Conservation (phyloP, 2,329 filamentous ascomycete species). For the Huntiella moniliformis region DNA sequence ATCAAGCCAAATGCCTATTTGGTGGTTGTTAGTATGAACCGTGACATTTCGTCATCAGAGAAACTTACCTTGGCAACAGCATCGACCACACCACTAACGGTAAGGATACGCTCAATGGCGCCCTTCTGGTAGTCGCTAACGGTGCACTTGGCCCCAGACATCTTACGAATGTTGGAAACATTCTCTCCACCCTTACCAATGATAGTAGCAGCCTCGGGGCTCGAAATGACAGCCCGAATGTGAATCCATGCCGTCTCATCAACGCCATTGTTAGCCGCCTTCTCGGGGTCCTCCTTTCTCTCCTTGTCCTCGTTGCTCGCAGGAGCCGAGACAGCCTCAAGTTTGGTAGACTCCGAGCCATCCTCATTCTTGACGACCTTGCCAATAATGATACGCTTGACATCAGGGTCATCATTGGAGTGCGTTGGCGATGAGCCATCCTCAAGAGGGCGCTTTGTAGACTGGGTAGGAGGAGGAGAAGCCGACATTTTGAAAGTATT, state of each 20-base stretch:
- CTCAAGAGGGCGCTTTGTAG: conserved; percentile 82
- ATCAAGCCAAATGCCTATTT: conserved; percentile 83
- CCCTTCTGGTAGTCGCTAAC: conserved; percentile 97
- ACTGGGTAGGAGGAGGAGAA: conserved; percentile 47
- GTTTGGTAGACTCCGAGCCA: conserved; percentile 27
- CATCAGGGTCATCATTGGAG: conserved; percentile 82
- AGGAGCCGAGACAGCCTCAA: conserved; percentile 20
- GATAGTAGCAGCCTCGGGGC: conserved; percentile 88
- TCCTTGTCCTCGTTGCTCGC: conserved; percentile 28
- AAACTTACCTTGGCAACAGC: conserved; percentile 72
- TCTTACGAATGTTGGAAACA: conserved; percentile 84
- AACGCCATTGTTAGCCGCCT: conserved; percentile 34
- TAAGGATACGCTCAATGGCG: conserved; percentile 91
- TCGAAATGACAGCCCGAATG: conserved; percentile 90
- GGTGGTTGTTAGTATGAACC: conserved; percentile 12
- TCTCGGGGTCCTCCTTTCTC: conserved; percentile 26
- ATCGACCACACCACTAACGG: conserved; percentile 89
- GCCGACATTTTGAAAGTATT: conserved; percentile 47
- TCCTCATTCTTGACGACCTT: conserved; percentile 62
- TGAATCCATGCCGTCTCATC: conserved; percentile 96
- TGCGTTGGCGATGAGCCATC: conserved; percentile 94
- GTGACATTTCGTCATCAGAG: not conserved
- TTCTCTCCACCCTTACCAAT: conserved; percentile 99
- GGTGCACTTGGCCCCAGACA: conserved; percentile 95
- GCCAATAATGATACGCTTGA: conserved; percentile 88